phyloP scores from a whole-genome alignment of 2,329 filamentous ascomycete genomes.

The Claviceps sp. region DNA sequence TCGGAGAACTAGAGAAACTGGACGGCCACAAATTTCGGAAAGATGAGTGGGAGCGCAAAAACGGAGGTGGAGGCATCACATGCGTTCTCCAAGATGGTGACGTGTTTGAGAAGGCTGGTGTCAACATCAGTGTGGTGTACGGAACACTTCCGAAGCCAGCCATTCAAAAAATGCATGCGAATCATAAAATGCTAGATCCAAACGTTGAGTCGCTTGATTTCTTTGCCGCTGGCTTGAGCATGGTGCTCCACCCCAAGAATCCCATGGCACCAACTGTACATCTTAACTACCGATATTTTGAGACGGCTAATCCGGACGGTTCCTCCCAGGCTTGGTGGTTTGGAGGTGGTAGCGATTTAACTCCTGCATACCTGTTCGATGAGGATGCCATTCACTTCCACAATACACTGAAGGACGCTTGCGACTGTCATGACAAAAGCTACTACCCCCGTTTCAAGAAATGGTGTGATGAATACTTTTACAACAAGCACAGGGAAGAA shows the following conservation, averaged over 20 bases:
- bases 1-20: conserved; percentile 66
- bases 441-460: conserved; percentile 95
- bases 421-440: conserved; percentile 79
- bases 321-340: conserved; percentile 93
- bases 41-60: conserved; percentile 77
- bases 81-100: conserved; percentile 93
- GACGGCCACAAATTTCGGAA: conserved; percentile 71
- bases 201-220: conserved; percentile 77
- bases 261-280: conserved; percentile 97
- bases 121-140: conserved; percentile 92
- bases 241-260: conserved; percentile 88
- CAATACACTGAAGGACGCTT: conserved; percentile 78
- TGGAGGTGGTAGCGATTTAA: conserved; percentile 87
- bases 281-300: conserved; percentile 97
- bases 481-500: conserved; percentile 81
- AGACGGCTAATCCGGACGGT: conserved; percentile 77
- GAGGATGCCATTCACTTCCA: conserved; percentile 98
- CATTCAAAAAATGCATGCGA: conserved; percentile 83
- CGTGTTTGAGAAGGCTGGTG: conserved; percentile 94
- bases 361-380: conserved; percentile 86
- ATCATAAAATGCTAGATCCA: conserved; percentile 79
- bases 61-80: conserved; percentile 85
- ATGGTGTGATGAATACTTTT: conserved; percentile 98
- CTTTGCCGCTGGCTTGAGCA: conserved; percentile 84
- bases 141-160: conserved; percentile 76